phyloP scores from a whole-genome alignment of 768 basidiomycete species.

The Amanita subjunquillea region DNA sequence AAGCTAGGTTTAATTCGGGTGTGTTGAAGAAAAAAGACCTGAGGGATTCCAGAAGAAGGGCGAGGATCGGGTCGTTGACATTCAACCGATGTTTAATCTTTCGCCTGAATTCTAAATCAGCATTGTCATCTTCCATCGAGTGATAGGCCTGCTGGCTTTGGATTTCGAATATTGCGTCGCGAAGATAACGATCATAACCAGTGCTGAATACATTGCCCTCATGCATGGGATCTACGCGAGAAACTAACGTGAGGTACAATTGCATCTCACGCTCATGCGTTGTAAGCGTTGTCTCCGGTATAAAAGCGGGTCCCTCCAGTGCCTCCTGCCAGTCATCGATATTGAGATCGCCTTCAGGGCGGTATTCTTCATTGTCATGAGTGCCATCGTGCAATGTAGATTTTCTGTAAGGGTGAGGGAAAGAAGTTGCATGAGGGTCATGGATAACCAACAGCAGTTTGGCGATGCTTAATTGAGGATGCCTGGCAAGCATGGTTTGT shows the following conservation, averaged over 20 bases:
- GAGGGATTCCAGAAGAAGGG: conserved; percentile 58
- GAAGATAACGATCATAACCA: conserved; percentile 75
- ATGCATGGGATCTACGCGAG: conserved; percentile 66
- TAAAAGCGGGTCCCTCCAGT: conserved; percentile 27
- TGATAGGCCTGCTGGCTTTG: conserved; percentile 55
- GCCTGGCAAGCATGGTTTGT: conserved; percentile 60
- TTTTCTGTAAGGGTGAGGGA: conserved; percentile 44
- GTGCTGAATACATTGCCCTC: conserved; percentile 70
- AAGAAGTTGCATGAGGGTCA: conserved; percentile 67
- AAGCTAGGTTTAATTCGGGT: conserved; percentile 78
- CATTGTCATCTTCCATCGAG: conserved; percentile 27
- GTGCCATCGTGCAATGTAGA: conserved; percentile 9
- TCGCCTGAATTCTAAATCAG: conserved; percentile 26
- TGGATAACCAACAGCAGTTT: conserved; percentile 61
- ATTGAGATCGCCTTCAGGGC: conserved; percentile 28
- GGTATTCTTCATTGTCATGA: conserved; percentile 7
- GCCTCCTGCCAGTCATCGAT: conserved; percentile 30
- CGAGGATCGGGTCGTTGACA: conserved; percentile 67
- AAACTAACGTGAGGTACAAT: conserved; percentile 68
- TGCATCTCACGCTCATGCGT: conserved; percentile 81
- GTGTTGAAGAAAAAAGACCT: conserved; percentile 77
- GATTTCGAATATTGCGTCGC: conserved; percentile 61
- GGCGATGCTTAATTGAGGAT: conserved; percentile 55
- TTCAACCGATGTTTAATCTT: conserved; percentile 67
- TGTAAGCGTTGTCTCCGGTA: conserved; percentile 63